Conservation (phyloP, 768 basidiomycete species). For the Sporobolomyces roseus region DNA sequence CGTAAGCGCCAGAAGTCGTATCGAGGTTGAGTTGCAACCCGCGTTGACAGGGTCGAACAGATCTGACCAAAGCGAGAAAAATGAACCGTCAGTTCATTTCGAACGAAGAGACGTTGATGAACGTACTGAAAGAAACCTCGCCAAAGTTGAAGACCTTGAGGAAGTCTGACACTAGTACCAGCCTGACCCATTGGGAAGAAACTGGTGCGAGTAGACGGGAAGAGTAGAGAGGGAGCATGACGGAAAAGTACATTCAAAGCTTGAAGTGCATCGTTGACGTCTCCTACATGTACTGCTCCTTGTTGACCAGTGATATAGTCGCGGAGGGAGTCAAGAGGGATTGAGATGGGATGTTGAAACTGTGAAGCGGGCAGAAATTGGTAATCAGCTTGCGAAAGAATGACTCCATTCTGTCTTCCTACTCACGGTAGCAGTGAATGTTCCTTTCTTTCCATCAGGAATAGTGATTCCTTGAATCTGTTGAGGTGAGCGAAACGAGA, state of each 20-base stretch:
- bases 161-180: background rate
- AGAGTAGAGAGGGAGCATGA: slow-evolving; percentile 1
- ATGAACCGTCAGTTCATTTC: background rate
- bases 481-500: background rate
- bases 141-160: slow-evolving; percentile 1
- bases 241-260: slow-evolving; percentile 12
- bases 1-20: slow-evolving; percentile 18
- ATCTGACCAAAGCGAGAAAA: background rate
- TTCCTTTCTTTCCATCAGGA: background rate
- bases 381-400: too few relatives aligned
- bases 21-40: slow-evolving; percentile 23
- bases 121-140: slow-evolving; percentile 17
- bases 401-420: too few relatives aligned
- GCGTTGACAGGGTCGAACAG: background rate
- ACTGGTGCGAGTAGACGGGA: background rate
- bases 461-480: slow-evolving; percentile 3
- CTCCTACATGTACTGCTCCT: background rate
- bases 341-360: slow-evolving; percentile 12
- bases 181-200: background rate
- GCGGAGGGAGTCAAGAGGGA: background rate
- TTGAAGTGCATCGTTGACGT: slow-evolving; percentile 5
- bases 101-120: background rate
- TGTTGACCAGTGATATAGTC: background rate
- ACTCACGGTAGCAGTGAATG: slow-evolving; percentile 6
- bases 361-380: background rate